These are phyloP conservation scores for Xylaria multiplex DNA, from an alignment of 2,329 filamentous ascomycete species.

Conservation along the genomic window DNA sequence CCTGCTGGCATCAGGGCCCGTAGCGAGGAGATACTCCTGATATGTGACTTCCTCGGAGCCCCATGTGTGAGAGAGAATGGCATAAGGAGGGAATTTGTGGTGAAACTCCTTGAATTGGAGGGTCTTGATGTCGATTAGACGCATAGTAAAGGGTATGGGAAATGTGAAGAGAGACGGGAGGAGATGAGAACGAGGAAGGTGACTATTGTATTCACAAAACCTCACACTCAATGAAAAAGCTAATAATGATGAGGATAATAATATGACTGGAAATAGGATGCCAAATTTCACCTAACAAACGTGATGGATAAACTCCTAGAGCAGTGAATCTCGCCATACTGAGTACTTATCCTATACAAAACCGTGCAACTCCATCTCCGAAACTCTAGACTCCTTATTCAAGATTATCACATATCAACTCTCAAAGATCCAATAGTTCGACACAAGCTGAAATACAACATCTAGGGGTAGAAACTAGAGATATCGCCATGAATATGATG, in stretches of 20 bases:
- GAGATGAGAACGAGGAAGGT: not conserved
- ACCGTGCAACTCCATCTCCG: not conserved
- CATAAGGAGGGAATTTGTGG: slow-evolving; percentile 47
- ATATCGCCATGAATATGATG: not conserved
- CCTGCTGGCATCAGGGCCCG: not conserved
- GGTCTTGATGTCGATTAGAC: slow-evolving; percentile 51
- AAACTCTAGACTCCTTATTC: not conserved
- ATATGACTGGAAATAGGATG: not conserved
- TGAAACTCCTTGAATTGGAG: slow-evolving; percentile 49
- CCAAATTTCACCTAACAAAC: not conserved
- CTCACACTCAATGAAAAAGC: too few relatives aligned
- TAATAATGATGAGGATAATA: not conserved
- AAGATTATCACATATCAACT: slow-evolving; percentile 3
- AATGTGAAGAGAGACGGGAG: too few relatives aligned
- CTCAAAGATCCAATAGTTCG: not conserved
- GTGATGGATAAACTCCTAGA: not conserved
- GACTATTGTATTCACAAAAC: not conserved
- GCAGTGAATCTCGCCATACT: not conserved
- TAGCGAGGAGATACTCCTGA: slow-evolving; percentile 39
- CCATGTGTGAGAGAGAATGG: slow-evolving; percentile 55
- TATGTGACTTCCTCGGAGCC: slow-evolving; percentile 49
- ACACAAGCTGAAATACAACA: not conserved
- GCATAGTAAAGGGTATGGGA: too few relatives aligned
- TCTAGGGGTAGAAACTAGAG: not conserved
- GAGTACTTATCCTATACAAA: slow-evolving; percentile 15